Evolutionary conservation across 1,284 basidiomycete species (phyloP), one percentile per base, ranked within the genome.

Genomic region (Boletus semigastroideus): DNA sequence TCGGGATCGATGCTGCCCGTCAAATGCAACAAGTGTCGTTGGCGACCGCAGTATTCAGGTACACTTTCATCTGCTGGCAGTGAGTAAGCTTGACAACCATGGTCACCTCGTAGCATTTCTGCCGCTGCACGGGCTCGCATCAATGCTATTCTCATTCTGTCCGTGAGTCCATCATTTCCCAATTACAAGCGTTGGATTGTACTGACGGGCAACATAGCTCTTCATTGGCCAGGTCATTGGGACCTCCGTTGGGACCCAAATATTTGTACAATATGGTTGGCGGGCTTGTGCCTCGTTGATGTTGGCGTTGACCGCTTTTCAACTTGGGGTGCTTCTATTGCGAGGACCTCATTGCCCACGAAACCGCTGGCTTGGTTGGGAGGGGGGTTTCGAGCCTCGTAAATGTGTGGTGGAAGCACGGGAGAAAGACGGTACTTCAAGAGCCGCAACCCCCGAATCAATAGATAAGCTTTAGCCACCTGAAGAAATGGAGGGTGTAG

Each of bases 151-250:
- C 76, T 79, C 48, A 76, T 88, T 39, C 70, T 87, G 43, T 78
- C 78, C 13, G 82, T 80, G 59, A 55, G 71, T 56, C 52, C 9
- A 42, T 33, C n/a, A 36, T 3, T n/a, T n/a, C n/a, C n/a, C n/a
- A n/a, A 16, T 10, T 13, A 22, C 16, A 13, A 37, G 3, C 12
- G 16, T 20, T 10, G 4, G 5, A 0, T 14, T 5, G 4, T 52
- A 42, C 42, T 50, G 41, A 49, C 14, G 38, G 34, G 34, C 3
- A 36, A 4, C 33, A 22, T 40, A 83, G 80, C 60, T 80, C 20
- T 80, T 80, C 60, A 67, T 83, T 30, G 83, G 83, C 0, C 82
- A 84, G 70, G 78, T 84, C 10, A 79, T 84, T 63, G 86, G 86
- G 12, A 85, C 85, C 0, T 77, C 83, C 0, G 80, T 83, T 7